Base-by-base conservation (phyloP, 2,329 filamentous ascomycete species). In the Eutypella sp. region DNA sequence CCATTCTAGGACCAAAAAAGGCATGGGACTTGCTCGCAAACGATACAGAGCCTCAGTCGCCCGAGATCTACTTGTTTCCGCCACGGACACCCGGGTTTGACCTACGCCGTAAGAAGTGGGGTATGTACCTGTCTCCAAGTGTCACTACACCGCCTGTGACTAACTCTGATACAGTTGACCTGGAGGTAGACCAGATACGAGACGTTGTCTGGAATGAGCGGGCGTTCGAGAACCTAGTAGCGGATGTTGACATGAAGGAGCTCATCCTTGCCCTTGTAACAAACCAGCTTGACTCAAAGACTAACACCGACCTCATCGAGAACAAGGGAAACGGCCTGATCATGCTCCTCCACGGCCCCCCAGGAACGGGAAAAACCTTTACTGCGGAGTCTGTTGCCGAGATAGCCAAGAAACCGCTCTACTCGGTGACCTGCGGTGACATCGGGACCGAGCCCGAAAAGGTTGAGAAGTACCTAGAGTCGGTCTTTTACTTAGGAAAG, bases 381-480 rank as follows among this genome's bases (percentile, higher is more conserved):
- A 57, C 53, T 4, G 54, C 56, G 0, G 54, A 57, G 27, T 49
- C 42, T 3, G 53, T 59, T 1, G 57, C 54, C 11, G 53, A 59
- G 29, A 40, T 50, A 9, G 49, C 50, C 1, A 41, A 46, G 24
- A 57, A 50, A 36, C 56, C 57, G 9, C 48, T 59, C 1, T 58
- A 51, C 18, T 44, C 37, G 0, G 56, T 59, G 2, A 56, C 53
- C 2, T 57, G 53, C 31, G 57, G 56, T 8, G 56, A 59, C 23
- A 59, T 59, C 20, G 54, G 57, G 1, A 58, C 56, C 0, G 43
- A 50, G 31, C 50, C 54, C 0, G 50, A 51, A 11, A 46, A 24
- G 1, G 51, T 56, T 2, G 53, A 59, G 41, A 42, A 57, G 6
- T 59, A 60, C 25, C 43, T 59, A 0, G 46, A 55, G 19, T 45